phyloP scores from a whole-genome alignment of 1,284 basidiomycete genomes.

The Ustilago lituana region DNA sequence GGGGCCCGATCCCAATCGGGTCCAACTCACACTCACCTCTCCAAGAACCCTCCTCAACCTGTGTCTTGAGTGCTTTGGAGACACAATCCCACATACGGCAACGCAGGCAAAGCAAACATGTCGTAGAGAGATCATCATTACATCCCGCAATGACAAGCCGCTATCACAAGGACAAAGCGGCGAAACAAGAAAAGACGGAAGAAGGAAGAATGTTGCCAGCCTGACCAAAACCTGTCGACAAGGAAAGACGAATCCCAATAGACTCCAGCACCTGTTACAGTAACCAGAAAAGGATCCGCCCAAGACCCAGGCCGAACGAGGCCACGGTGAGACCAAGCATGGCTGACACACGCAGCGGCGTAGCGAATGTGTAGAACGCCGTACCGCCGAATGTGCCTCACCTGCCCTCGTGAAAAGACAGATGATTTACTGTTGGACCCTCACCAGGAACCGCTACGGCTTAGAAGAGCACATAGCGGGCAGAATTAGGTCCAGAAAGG shows the following conservation, averaged over 20 bases:
- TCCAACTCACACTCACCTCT: no score
- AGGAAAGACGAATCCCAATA: conserved; percentile 17
- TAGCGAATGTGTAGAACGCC: conserved; percentile 48
- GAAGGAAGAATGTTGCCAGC: conserved; percentile 30
- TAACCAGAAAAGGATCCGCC: conserved; percentile 21
- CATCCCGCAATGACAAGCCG: no score
- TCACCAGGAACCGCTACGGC: conserved; percentile 56
- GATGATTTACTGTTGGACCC: conserved; percentile 44
- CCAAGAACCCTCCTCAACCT: no score
- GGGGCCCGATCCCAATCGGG: no score
- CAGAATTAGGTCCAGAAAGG: conserved; percentile 48
- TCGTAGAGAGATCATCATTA: no score
- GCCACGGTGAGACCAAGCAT: conserved; percentile 16
- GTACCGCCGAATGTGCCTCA: conserved; percentile 31
- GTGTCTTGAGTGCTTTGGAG: no score
- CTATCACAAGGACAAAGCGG: neutral
- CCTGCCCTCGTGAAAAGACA: neutral
- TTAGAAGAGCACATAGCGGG: conserved; percentile 47
- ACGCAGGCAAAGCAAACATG: no score
- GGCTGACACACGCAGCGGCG: conserved; percentile 38
- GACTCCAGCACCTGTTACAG: conserved; percentile 44
- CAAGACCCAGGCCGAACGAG: conserved; percentile 15
- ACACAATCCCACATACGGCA: no score
- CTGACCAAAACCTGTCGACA: conserved; percentile 30
- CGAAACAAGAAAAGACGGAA: neutral